Evolutionary conservation across 768 basidiomycete genomes (phyloP).

Genomic region (Tulasnella sp.): DNA sequence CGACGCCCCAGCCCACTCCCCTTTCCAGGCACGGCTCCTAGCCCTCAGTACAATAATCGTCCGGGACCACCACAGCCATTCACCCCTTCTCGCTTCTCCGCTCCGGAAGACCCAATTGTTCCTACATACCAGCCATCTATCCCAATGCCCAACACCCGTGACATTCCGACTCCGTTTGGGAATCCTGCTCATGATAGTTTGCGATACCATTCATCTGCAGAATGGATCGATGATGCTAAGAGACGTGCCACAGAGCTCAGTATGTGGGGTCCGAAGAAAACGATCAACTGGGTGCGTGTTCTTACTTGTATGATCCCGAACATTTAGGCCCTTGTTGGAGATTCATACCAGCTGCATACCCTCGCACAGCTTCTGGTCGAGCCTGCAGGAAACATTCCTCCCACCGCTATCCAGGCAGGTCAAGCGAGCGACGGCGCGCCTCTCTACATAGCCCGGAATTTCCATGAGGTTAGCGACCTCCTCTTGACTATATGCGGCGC

Average conservation of each 20-base stretch:
- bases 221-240: slow-evolving; percentile 49
- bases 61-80: neutral
- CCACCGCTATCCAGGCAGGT: neutral
- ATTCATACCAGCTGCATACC: too few relatives aligned
- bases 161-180: too few relatives aligned
- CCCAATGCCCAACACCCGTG: too few relatives aligned
- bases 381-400: neutral
- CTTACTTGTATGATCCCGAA: neutral
- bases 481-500: neutral
- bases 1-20: too few relatives aligned
- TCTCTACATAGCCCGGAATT: slow-evolving; percentile 2
- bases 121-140: too few relatives aligned
- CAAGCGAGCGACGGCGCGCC: slow-evolving; percentile 2
- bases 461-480: slow-evolving; percentile 11
- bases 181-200: too few relatives aligned
- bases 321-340: too few relatives aligned
- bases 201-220: slow-evolving; percentile 1
- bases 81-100: neutral
- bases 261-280: slow-evolving; percentile 33
- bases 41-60: neutral
- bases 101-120: too few relatives aligned
- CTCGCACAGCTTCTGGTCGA: slow-evolving; percentile 1
- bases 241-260: slow-evolving; percentile 41
- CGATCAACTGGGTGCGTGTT: slow-evolving; percentile 41
- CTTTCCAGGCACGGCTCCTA: too few relatives aligned